Conservation (phyloP, 805 yeast genomes). For the Nadsonia fulvescens region DNA sequence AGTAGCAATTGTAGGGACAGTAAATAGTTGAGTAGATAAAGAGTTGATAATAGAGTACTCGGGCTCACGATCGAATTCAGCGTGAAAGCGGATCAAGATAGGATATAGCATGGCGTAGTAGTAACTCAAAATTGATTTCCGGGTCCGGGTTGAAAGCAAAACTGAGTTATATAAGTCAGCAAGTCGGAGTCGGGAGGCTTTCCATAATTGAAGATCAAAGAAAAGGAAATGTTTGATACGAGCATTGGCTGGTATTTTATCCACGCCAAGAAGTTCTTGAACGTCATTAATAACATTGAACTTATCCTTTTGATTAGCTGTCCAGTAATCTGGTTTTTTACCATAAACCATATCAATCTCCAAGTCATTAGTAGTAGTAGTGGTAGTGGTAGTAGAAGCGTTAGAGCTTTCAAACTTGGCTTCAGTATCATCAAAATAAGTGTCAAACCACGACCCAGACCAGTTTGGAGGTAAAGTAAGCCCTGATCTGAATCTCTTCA, state of each 20-base stretch:
- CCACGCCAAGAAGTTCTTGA: conserved; percentile 4
- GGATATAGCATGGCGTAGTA: conserved; percentile 80
- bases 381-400: conserved; percentile 1
- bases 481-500: no score
- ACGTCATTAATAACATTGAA: conserved; percentile 4
- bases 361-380: conserved; percentile 4
- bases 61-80: conserved; percentile 71
- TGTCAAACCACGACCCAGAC: no score
- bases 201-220: conserved; percentile 61
- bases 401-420: conserved; percentile 1
- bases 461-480: no score
- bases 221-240: conserved; percentile 42
- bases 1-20: conserved; percentile 68
- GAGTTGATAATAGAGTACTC: conserved; percentile 59
- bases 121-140: conserved; percentile 41
- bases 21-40: conserved; percentile 70
- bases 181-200: conserved; percentile 33
- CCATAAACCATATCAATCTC: no score
- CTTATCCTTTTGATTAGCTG: conserved; percentile 1
- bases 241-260: conserved; percentile 9
- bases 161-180: conserved; percentile 51
- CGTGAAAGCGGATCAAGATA: conserved; percentile 47
- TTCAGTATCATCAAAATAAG: conserved; percentile 2
- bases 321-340: conserved; percentile 6
- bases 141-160: conserved; percentile 39